Percentiles rank a stretch among this genome's conserved stretches.
These are phyloP conservation scores for Salvia miltiorrhiza DNA, from an alignment of 257 asterid species.

Conservation along the genomic window DNA sequence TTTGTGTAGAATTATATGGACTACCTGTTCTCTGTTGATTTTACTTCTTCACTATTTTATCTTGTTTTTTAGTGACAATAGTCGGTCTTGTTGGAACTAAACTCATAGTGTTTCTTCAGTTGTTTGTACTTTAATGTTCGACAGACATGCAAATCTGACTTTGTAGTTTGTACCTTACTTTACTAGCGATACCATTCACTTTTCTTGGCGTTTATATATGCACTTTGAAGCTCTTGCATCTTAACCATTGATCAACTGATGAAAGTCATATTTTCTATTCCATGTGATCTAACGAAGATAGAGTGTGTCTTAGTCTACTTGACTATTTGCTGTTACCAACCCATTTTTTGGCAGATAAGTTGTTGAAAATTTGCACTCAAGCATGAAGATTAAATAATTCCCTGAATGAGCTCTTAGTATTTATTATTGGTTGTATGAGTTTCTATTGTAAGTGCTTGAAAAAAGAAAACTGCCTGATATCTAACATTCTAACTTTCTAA, in stretches of 20 bases:
- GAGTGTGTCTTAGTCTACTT: not conserved
- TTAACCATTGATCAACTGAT: not conserved
- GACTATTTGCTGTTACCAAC: not conserved
- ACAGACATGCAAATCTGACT: not conserved
- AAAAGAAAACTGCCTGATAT: not conserved
- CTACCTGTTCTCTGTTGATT: not conserved
- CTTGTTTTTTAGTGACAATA: not conserved
- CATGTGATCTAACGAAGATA: not conserved
- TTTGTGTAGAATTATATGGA: not conserved
- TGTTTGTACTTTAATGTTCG: not conserved
- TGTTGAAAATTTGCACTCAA: not conserved
- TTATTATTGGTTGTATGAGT: constrained; percentile 3
- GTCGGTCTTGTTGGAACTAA: not conserved
- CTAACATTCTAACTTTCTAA: not conserved
- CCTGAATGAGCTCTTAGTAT: not conserved
- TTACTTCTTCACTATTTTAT: not conserved
- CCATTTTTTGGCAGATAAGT: not conserved
- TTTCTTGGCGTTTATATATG: not conserved
- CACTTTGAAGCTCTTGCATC: not conserved
- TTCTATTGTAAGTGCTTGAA: constrained; percentile 5
- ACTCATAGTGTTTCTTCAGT: not conserved
- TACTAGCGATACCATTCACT: not conserved
- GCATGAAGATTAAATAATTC: not conserved
- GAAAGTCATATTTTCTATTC: constrained; percentile 2
- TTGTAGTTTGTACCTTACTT: not conserved